Conservation (phyloP, 2,329 filamentous ascomycete genomes). For the Trichoderma simmonsii region DNA sequence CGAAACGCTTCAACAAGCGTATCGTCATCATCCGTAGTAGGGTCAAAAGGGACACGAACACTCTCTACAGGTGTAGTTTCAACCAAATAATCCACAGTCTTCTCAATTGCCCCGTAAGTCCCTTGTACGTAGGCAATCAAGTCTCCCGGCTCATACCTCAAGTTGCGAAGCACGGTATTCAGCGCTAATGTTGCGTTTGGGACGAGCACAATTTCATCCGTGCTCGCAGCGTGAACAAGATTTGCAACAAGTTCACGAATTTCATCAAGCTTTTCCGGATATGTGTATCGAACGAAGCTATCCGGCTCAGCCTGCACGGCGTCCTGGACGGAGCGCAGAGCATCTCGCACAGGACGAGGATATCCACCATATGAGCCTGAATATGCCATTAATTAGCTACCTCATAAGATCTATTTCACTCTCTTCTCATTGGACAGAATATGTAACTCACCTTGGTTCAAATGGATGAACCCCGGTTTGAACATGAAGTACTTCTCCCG, state of each 20-base stretch:
- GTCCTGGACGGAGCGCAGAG: slow-evolving; percentile 6
- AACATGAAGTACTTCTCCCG: slow-evolving; percentile 15
- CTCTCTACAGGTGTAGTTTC: slow-evolving; percentile 11
- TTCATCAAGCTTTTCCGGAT: neutral
- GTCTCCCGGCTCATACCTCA: slow-evolving; percentile 3
- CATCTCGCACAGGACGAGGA: slow-evolving; percentile 5
- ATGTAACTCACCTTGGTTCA: neutral
- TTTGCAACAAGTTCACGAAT: neutral
- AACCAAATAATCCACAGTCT: slow-evolving; percentile 14
- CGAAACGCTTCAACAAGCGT: slow-evolving; percentile 2
- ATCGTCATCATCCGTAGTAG: neutral
- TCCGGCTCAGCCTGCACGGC: neutral
- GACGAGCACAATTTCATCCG: slow-evolving; percentile 4
- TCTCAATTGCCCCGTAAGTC: slow-evolving; percentile 13
- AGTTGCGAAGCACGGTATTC: slow-evolving; percentile 13
- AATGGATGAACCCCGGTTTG: slow-evolving; percentile 11
- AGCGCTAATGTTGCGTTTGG: slow-evolving; percentile 2
- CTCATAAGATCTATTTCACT: neutral
- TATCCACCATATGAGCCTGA: neutral
- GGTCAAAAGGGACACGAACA: slow-evolving; percentile 1
- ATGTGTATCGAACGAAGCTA: slow-evolving; percentile 6
- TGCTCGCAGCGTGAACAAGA: neutral
- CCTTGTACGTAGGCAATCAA: slow-evolving; percentile 3
- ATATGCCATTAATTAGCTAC: neutral
- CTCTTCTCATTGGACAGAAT: fast-evolving